phyloP scores from a whole-genome alignment of 192 early-diverging fungal genomes.

The Fimicolochytrium jonesii region DNA sequence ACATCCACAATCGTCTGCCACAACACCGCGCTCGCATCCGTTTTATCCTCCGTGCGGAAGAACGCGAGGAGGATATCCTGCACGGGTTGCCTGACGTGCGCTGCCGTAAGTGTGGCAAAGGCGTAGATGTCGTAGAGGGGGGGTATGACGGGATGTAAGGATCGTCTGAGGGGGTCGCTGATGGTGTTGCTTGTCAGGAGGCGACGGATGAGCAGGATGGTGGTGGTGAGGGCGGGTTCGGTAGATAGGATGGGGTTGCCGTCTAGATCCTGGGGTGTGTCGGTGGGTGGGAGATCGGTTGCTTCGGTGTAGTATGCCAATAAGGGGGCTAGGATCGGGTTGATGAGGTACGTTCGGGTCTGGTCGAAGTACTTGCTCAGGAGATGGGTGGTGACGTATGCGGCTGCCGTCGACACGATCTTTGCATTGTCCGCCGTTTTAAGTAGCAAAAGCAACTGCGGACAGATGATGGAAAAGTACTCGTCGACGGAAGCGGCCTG shows the following conservation, averaged over 20 bases:
- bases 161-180: slow-evolving; percentile 36
- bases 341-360: slow-evolving; percentile 46
- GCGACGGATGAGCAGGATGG: background rate
- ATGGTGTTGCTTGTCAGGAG: slow-evolving; percentile 23
- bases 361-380: slow-evolving; percentile 45
- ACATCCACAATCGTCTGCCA: slow-evolving; percentile 15
- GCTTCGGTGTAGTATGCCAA: slow-evolving; percentile 16
- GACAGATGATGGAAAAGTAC: slow-evolving; percentile 48
- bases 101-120: slow-evolving; percentile 9
- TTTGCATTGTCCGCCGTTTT: background rate
- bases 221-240: background rate
- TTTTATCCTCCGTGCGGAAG: slow-evolving; percentile 6
- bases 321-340: slow-evolving; percentile 26
- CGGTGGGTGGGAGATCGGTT: background rate
- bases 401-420: slow-evolving; percentile 22
- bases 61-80: slow-evolving; percentile 19
- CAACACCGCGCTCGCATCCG: background rate
- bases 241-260: slow-evolving; percentile 17
- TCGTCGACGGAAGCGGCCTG: slow-evolving; percentile 55
- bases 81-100: background rate
- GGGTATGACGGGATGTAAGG: slow-evolving; percentile 38
- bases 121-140: slow-evolving; percentile 39
- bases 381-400: slow-evolving; percentile 52
- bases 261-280: slow-evolving; percentile 17
- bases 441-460: slow-evolving; percentile 38